Evolutionary conservation across 352 stramenopile genomes (phyloP).

Genomic region (Phytophthora litchii): DNA sequence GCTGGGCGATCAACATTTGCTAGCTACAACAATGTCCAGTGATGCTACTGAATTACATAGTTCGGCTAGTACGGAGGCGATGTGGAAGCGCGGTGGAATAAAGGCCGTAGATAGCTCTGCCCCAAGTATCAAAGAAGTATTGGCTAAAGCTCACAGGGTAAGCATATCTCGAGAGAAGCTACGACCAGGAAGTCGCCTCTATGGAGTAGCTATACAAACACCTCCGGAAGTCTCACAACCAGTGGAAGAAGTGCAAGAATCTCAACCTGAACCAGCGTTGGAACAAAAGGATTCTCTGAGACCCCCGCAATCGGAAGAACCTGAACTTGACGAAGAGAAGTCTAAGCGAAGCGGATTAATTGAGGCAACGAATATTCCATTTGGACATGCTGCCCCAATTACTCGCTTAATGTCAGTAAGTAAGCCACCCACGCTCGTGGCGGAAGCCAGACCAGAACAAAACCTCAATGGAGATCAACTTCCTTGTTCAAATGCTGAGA

Average conservation of each 20-base stretch:
- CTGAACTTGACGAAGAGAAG: neutral
- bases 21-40: neutral
- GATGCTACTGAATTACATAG: neutral
- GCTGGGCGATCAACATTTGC: neutral
- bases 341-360: neutral
- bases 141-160: constrained; percentile 20
- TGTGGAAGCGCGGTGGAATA: constrained; percentile 58
- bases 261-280: neutral
- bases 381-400: constrained; percentile 5
- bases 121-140: constrained; percentile 34
- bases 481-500: neutral
- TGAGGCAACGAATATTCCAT: neutral
- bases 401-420: constrained; percentile 1
- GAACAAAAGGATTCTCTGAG: neutral
- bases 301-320: neutral
- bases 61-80: constrained; percentile 29
- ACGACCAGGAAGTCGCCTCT: constrained; percentile 4
- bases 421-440: too few relatives aligned
- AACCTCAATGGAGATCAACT: neutral
- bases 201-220: neutral
- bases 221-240: neutral
- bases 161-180: constrained; percentile 24
- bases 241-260: constrained; percentile 2
- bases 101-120: constrained; percentile 9
- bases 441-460: neutral